Percentiles rank a stretch among this genome's conserved stretches.
phyloP scores from a whole-genome alignment of 2,329 filamentous ascomycete genomes.

The Fusarium equiseti region DNA sequence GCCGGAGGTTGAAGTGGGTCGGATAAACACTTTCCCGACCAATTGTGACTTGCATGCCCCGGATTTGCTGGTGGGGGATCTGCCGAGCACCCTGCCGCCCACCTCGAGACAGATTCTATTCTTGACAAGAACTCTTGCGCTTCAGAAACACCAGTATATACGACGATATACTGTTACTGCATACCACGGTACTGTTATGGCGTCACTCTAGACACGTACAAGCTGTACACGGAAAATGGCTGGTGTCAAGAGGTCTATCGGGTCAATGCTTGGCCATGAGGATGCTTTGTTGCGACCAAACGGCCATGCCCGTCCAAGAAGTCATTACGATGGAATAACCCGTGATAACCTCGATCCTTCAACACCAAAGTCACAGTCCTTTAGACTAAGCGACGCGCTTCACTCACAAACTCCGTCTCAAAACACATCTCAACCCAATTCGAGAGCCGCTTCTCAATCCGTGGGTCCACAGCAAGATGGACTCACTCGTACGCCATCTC shows the following conservation, averaged over 20 bases:
- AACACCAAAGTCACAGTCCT: conserved; percentile 24
- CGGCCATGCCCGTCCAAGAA: conserved; percentile 31
- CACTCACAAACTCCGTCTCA: conserved; percentile 22
- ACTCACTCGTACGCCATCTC: conserved; percentile 45
- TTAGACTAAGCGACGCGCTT: conserved; percentile 24
- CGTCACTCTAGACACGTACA: conserved; percentile 37
- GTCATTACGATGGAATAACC: conserved; percentile 23
- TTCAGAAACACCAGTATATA: neutral
- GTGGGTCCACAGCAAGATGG: conserved; percentile 38
- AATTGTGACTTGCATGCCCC: conserved; percentile 25
- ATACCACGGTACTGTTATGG: conserved; percentile 25
- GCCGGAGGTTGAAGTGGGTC: conserved; percentile 12
- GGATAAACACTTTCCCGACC: conserved; percentile 46
- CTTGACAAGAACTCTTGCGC: conserved; percentile 3
- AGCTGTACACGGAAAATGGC: conserved; percentile 47
- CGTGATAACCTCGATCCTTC: conserved; percentile 33
- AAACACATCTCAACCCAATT: conserved; percentile 15
- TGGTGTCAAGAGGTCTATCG: conserved; percentile 57
- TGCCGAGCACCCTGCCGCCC: conserved; percentile 21
- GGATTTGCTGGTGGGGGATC: conserved; percentile 36
- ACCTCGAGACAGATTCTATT: conserved; percentile 23
- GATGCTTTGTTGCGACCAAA: conserved; percentile 37
- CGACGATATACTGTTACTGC: neutral
- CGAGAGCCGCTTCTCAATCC: conserved; percentile 27
- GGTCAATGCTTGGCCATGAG: conserved; percentile 51